phyloP scores from a whole-genome alignment of 805 yeast genomes.

The Candida tibetensis region DNA sequence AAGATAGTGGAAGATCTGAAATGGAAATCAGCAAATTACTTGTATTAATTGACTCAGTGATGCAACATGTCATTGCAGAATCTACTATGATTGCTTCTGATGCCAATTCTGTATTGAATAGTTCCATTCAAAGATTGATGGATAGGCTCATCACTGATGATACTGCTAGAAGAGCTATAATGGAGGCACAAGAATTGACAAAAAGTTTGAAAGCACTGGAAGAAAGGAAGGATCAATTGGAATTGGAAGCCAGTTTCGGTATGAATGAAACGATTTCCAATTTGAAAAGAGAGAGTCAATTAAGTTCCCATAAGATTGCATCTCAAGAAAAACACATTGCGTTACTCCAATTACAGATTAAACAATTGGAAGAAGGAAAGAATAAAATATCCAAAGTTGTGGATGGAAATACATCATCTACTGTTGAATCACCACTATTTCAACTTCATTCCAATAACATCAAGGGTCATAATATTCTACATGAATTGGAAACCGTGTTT shows the following conservation, averaged over 20 bases:
- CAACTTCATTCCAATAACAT: background rate
- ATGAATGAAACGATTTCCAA: slow-evolving; percentile 17
- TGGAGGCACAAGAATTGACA: slow-evolving; percentile 27
- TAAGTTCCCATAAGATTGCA: slow-evolving; percentile 21
- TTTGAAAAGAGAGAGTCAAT: slow-evolving; percentile 21
- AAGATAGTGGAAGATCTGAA: slow-evolving; percentile 21
- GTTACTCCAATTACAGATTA: slow-evolving; percentile 22
- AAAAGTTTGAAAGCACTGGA: slow-evolving; percentile 21
- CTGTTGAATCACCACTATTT: background rate
- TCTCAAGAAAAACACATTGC: slow-evolving; percentile 25
- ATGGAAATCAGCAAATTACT: slow-evolving; percentile 25
- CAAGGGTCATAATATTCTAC: slow-evolving; percentile 8
- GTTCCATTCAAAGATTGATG: slow-evolving; percentile 33
- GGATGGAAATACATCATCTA: background rate
- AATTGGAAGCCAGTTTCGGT: slow-evolving; percentile 21
- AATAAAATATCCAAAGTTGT: slow-evolving; percentile 3
- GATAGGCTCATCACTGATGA: slow-evolving; percentile 35
- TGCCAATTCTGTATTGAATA: slow-evolving; percentile 26
- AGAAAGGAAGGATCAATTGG: slow-evolving; percentile 19
- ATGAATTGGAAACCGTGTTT: slow-evolving; percentile 11
- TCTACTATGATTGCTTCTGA: slow-evolving; percentile 21
- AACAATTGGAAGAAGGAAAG: slow-evolving; percentile 19
- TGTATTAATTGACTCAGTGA: slow-evolving; percentile 28
- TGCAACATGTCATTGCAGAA: slow-evolving; percentile 30
- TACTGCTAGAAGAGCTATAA: slow-evolving; percentile 32